Evolutionary conservation across 306 rosid genomes (phyloP), one percentile per base, ranked within the genome.

Genomic region (Ammopiptanthus mongolicus): DNA sequence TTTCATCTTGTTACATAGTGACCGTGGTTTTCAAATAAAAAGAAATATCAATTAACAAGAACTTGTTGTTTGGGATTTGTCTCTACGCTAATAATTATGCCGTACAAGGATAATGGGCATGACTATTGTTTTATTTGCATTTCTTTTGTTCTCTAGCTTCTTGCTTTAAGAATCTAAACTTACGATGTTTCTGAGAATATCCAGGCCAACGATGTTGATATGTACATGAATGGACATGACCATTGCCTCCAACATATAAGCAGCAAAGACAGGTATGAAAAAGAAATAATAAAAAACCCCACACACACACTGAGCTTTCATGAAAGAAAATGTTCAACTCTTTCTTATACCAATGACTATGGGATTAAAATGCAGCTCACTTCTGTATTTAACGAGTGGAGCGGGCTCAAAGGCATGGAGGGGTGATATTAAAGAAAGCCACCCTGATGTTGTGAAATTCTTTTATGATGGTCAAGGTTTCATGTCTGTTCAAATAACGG

Each of bases 381-480:
- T 84, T 31, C 12, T 72, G 12, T 84, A 76, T 73, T 11, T 84
- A 73, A 84, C 87, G 0, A 84, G 87, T 44, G 87, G 83, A 28
- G 85, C 85, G 0, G 83, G 87, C 9, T 84, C 84, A 33, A 84
- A 77, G 75, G 82, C 83, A 73, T 84, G 87, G 87, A 77, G 83
- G 23, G 87, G 85, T 31, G 85, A 84, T 75, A 1, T 80, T 31
- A 77, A 80, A 61, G 78, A 23, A 11, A 57, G 1, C 0, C 12
- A 62, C 47, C 1, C 22, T 18, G 83, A 55, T 47, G 11, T 11
- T 17, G 81, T 84, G 36, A 80, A 74, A 22, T 84, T 65, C 75
- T 72, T 84, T 31, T 77, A 80, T 14, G 87, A 84, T 66, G 87
- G 85, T 25, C 83, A 84, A 65, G 87, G 87, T 61, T 80, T 84